Evolutionary conservation across 768 basidiomycete species (phyloP).

Genomic region (Nevesoporus exiguus): DNA sequence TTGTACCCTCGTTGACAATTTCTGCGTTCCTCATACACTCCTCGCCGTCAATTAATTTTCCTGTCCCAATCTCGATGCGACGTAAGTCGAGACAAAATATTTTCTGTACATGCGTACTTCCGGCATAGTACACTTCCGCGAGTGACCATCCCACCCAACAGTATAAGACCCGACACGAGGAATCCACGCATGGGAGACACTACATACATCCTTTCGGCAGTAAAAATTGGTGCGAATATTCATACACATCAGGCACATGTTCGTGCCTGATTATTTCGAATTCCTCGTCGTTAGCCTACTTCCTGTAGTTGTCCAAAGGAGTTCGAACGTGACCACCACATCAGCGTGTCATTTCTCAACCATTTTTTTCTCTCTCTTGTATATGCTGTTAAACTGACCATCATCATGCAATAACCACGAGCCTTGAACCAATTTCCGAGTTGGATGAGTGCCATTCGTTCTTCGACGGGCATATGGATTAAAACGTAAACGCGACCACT

Average conservation of each 20-base stretch:
- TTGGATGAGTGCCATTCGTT: constrained; percentile 5
- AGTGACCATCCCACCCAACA: too few species aligned
- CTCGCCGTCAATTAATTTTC: constrained; percentile 16
- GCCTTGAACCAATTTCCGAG: constrained; percentile 19
- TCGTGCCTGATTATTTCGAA: constrained; percentile 11
- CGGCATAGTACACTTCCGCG: background rate
- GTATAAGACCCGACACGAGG: too few species aligned
- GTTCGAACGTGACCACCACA: constrained; percentile 9
- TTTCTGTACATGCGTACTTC: too few species aligned
- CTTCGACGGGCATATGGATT: constrained; percentile 8
- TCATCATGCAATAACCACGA: constrained; percentile 10
- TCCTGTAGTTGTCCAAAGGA: constrained; percentile 8
- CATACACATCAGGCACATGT: background rate
- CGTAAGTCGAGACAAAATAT: background rate
- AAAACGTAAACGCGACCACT: constrained; percentile 4
- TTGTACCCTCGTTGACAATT: constrained; percentile 17
- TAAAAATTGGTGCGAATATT: constrained; percentile 4
- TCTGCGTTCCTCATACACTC: constrained; percentile 3
- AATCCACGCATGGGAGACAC: background rate
- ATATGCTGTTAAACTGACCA: constrained; percentile 1
- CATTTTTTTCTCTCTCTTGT: constrained; percentile 1
- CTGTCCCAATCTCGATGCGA: constrained; percentile 18
- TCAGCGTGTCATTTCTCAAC: background rate
- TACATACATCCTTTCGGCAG: constrained; percentile 9
- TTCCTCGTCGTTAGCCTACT: constrained; percentile 4